Base-by-base conservation (phyloP, 208 protist genomes). In the Angomonas ambiguus region DNA sequence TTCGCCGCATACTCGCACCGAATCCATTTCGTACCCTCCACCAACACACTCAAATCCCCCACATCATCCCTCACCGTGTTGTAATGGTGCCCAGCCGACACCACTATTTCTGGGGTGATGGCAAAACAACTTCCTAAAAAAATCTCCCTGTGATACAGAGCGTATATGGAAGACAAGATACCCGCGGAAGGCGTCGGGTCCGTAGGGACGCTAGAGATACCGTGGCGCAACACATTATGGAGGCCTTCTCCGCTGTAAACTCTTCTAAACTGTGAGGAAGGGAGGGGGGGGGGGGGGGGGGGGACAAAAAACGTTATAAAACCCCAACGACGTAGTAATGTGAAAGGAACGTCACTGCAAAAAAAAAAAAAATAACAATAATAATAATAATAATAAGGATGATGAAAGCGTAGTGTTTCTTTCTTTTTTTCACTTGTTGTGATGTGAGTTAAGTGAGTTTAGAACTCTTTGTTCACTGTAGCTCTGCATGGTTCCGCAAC, bases 91-190 rank as follows among this genome's bases (percentile, higher is more conserved):
- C 86, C 89, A 0, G 89, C 86, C 0, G 86, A 82, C 32, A 95
- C 65, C 20, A 93, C 66, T 33, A 95, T 61, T 16, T 67, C 60
- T 6, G 72, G 73, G 0, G 71, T 56, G 20, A 95, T 80, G 13
- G 89, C 89, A 2, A 95, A 67, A 49, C 86, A 91, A 62, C 80
- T 93, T 18, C 89, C 89, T 11, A 95, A 65, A 53, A 92, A 95
- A 0, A 67, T 49, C 16, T 88, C 82, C 45, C 80, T 73, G 76
- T 76, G 90, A 62, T 95, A 92, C 5, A 95, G 73, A 0, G 89
- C 82, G 57, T 87, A 87, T 27, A 85, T 84, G 34, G 82, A 72
- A 0, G 69, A 51, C 0, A 75, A 61, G 1, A 91, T 35, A 16
- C 25, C 22, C n/a, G 35, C 30, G 13, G 72, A 76, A 0, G 80